A percentile compares a stretch with the other conserved stretches of the same genome.
Evolutionary conservation across 2,329 filamentous ascomycete genomes (phyloP).

Genomic region (Microdochium trichocladiopsis): DNA sequence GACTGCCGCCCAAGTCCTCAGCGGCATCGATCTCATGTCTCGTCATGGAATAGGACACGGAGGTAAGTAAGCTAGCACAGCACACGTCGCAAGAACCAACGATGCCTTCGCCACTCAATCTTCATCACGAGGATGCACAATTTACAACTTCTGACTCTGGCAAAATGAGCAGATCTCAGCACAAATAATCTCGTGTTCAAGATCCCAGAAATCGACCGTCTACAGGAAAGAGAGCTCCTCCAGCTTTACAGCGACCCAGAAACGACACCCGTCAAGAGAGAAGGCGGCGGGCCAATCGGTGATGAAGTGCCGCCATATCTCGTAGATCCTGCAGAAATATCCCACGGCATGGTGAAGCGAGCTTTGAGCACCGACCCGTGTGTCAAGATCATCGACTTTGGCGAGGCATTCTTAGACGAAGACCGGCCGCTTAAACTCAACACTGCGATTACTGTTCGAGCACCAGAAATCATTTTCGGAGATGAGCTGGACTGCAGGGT

Average conservation of each 20-base stretch:
- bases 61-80: conserved; percentile 1
- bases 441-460: conserved; percentile 4
- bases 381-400: conserved; percentile 7
- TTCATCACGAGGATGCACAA: conserved; percentile 1
- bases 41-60: conserved; percentile 2
- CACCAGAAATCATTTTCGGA: conserved; percentile 5
- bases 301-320: conserved; percentile 2
- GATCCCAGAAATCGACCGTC: background rate
- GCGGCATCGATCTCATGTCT: conserved; percentile 3
- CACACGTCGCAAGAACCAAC: conserved; percentile 1
- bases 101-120: background rate
- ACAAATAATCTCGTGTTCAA: background rate
- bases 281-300: background rate
- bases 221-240: background rate
- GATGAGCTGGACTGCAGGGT: conserved; percentile 2
- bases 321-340: conserved; percentile 1
- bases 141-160: background rate
- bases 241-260: background rate
- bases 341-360: background rate
- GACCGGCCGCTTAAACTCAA: background rate
- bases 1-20: conserved; percentile 1
- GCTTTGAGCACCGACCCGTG: background rate
- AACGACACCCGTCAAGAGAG: background rate
- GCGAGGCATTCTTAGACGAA: conserved; percentile 1
- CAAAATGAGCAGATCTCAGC: conserved; percentile 1